These are phyloP conservation scores for Ochetophila trinervis DNA, from an alignment of 306 rosid genomes.

Conservation along the genomic window DNA sequence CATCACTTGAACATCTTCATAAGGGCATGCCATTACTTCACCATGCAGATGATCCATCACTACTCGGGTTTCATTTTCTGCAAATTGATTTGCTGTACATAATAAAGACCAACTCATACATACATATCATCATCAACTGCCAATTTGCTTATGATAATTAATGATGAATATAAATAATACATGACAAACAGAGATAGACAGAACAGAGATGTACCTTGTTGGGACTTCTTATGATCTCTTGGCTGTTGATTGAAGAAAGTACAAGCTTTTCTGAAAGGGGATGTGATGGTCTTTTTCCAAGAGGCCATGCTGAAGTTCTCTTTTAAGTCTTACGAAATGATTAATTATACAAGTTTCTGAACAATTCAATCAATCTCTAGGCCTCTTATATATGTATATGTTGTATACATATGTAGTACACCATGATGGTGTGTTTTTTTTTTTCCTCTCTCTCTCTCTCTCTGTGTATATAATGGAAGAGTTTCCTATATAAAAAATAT, in stretches of 20 bases:
- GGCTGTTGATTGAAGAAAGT: slow-evolving; percentile 74
- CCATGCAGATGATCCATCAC: slow-evolving; percentile 85
- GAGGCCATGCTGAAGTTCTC: slow-evolving; percentile 47
- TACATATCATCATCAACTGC: neutral
- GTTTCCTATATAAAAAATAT: neutral
- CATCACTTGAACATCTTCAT: slow-evolving; percentile 97
- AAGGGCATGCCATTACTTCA: slow-evolving; percentile 93
- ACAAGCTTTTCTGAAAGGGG: slow-evolving; percentile 84
- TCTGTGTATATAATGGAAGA: neutral
- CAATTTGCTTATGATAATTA: too few species aligned
- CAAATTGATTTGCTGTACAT: slow-evolving; percentile 2
- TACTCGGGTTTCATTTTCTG: slow-evolving; percentile 55
- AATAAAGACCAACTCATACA: slow-evolving; percentile 20
- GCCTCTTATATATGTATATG: neutral
- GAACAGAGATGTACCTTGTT: slow-evolving; percentile 42
- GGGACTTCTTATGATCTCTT: slow-evolving; percentile 57
- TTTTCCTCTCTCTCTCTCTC: too few species aligned
- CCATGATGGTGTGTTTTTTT: too few species aligned
- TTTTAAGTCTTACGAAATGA: neutral
- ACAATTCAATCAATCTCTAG: neutral
- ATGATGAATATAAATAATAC: neutral
- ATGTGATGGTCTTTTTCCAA: slow-evolving; percentile 88
- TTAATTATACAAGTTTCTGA: neutral
- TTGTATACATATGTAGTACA: neutral
- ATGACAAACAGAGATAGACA: neutral